phyloP scores from a whole-genome alignment of 805 yeast species.

The Kodamaea fukazawae region DNA sequence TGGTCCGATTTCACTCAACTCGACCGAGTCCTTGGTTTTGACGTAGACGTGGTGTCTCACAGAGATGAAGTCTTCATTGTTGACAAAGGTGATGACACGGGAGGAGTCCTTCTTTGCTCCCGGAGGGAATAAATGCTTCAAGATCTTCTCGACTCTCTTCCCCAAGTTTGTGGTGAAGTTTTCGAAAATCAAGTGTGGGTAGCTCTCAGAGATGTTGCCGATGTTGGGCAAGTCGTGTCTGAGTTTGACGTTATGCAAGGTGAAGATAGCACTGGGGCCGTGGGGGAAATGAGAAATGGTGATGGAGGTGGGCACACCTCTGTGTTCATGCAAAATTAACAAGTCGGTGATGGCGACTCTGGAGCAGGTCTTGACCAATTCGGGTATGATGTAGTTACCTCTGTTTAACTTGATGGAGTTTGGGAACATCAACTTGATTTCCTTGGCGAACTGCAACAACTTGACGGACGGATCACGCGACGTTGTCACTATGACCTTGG shows the following conservation, averaged over 20 bases:
- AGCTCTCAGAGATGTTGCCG: conserved; percentile 87
- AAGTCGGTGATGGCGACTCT: conserved; percentile 80
- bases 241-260: conserved; percentile 88
- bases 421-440: conserved; percentile 84
- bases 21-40: conserved; percentile 82
- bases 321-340: conserved; percentile 86
- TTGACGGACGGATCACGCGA: conserved; percentile 87
- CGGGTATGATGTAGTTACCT: conserved; percentile 87
- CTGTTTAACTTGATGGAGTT: conserved; percentile 85
- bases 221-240: conserved; percentile 87
- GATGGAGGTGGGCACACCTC: conserved; percentile 96
- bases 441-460: conserved; percentile 88
- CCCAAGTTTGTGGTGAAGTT: conserved; percentile 83
- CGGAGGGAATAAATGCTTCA: conserved; percentile 92
- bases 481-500: conserved; percentile 88
- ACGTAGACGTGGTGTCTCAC: conserved; percentile 96
- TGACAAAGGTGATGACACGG: conserved; percentile 89
- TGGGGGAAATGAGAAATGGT: conserved; percentile 95
- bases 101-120: conserved; percentile 91
- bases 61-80: conserved; percentile 85
- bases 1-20: conserved; percentile 97
- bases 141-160: conserved; percentile 69
- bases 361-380: conserved; percentile 79
- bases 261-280: conserved; percentile 94
- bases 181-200: conserved; percentile 92